Conservation (phyloP, 331 rosid species). For the Stylosanthes scabra region DNA sequence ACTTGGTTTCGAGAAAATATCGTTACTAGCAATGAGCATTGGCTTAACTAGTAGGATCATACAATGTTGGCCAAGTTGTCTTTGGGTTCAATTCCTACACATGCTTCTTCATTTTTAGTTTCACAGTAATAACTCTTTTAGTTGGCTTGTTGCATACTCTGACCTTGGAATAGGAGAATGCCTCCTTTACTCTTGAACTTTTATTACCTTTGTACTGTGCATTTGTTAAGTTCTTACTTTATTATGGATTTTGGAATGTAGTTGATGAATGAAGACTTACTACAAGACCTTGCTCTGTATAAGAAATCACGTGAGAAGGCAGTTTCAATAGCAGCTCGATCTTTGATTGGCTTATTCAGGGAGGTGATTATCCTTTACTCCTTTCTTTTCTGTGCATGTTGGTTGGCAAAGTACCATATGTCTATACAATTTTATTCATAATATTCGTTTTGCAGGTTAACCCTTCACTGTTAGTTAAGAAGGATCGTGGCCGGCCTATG, state of each 20-base stretch:
- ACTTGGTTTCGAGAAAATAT: slow-evolving; percentile 17
- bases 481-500: slow-evolving; percentile 89
- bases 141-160: slow-evolving; percentile 27
- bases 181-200: slow-evolving; percentile 18
- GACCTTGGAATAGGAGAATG: slow-evolving; percentile 28
- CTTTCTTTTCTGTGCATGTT: slow-evolving; percentile 9
- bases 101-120: slow-evolving; percentile 6
- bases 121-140: not conserved
- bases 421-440: slow-evolving; percentile 26
- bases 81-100: slow-evolving; percentile 7
- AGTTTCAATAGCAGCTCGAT: slow-evolving; percentile 88
- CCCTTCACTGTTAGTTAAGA: slow-evolving; percentile 88
- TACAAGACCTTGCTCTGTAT: slow-evolving; percentile 93
- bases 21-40: not conserved
- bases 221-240: slow-evolving; percentile 18
- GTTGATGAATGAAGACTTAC: slow-evolving; percentile 93
- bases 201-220: slow-evolving; percentile 17
- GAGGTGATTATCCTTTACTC: slow-evolving; percentile 58
- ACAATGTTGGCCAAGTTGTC: not conserved
- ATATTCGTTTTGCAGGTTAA: slow-evolving; percentile 60
- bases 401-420: not conserved
- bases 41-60: slow-evolving; percentile 22
- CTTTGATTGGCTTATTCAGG: slow-evolving; percentile 82
- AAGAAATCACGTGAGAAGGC: slow-evolving; percentile 96
- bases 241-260: slow-evolving; percentile 49